Percentiles rank a stretch among this genome's conserved stretches.
Conservation (phyloP, 2,329 filamentous ascomycete species). For the Sporothrix curviconia region DNA sequence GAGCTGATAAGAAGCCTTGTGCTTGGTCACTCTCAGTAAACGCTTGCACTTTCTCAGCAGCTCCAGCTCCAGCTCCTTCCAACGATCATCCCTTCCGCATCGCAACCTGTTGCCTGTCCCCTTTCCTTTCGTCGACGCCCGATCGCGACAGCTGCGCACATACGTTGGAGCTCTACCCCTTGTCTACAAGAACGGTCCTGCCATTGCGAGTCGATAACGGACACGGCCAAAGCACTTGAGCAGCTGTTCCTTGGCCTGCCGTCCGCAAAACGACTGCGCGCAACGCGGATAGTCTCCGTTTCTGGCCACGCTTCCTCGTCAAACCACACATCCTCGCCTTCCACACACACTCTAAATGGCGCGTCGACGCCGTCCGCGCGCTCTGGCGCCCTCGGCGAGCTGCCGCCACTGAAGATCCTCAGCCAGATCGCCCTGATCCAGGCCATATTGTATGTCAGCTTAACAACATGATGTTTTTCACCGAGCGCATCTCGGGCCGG, state of each 20-base stretch:
- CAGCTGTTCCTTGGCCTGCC: too few species aligned
- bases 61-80: too few species aligned
- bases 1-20: too few species aligned
- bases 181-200: too few species aligned
- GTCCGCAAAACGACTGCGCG: too few species aligned
- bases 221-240: too few species aligned
- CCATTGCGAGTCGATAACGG: too few species aligned
- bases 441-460: slow-evolving; percentile 46
- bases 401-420: slow-evolving; percentile 55
- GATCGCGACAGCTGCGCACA: not conserved
- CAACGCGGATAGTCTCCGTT: too few species aligned
- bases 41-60: too few species aligned
- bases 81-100: not conserved
- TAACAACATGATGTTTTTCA: slow-evolving; percentile 52
- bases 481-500: slow-evolving; percentile 50
- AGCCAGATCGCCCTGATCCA: slow-evolving; percentile 53
- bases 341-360: not conserved
- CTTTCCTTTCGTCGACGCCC: not conserved
- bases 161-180: not conserved
- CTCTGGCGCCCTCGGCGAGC: slow-evolving; percentile 53
- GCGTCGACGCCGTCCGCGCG: slow-evolving; percentile 35
- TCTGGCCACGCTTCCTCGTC: too few species aligned
- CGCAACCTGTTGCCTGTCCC: not conserved
- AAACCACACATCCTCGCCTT: too few species aligned
- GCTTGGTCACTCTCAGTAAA: too few species aligned